A percentile compares a stretch with the other conserved stretches of the same genome.
Conservation (phyloP, 495 filamentous ascomycete genomes). For the Articulospora tetracladia region DNA sequence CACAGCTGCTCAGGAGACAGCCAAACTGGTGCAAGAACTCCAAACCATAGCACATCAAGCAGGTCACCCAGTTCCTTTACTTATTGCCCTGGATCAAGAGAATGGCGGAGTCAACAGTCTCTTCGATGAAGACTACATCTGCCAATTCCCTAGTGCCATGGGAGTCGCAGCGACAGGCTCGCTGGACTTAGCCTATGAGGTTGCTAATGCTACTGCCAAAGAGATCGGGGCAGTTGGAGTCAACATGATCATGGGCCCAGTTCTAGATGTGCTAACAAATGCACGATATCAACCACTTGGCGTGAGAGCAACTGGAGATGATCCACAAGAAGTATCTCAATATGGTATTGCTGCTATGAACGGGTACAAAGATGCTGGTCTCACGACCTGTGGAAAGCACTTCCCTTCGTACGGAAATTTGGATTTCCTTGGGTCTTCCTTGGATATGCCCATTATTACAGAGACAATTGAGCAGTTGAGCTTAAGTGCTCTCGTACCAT, state of each 20-base stretch:
- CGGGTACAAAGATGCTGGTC: slow-evolving; percentile 80
- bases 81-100: slow-evolving; percentile 87
- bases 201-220: slow-evolving; percentile 82
- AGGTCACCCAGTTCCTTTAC: slow-evolving; percentile 76
- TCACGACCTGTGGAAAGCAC: slow-evolving; percentile 86
- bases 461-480: slow-evolving; percentile 86
- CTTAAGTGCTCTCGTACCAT: slow-evolving; percentile 77
- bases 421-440: slow-evolving; percentile 80
- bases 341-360: slow-evolving; percentile 85
- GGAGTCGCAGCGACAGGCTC: slow-evolving; percentile 82
- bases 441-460: slow-evolving; percentile 88
- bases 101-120: slow-evolving; percentile 94
- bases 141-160: slow-evolving; percentile 90
- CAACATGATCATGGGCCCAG: slow-evolving; percentile 87
- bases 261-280: slow-evolving; percentile 87
- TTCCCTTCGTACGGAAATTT: slow-evolving; percentile 91
- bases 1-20: slow-evolving; percentile 77
- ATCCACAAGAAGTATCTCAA: slow-evolving; percentile 84
- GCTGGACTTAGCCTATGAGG: slow-evolving; percentile 69
- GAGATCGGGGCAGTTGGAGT: slow-evolving; percentile 83
- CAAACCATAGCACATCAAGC: slow-evolving; percentile 85
- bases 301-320: slow-evolving; percentile 77
- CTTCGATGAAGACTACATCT: slow-evolving; percentile 86
- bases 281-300: slow-evolving; percentile 82
- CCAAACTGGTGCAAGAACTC: slow-evolving; percentile 74